Percentiles rank a stretch among this genome's conserved stretches.
phyloP scores from a whole-genome alignment of 2,329 filamentous ascomycete genomes.

The Chaetomiaceae sp. region DNA sequence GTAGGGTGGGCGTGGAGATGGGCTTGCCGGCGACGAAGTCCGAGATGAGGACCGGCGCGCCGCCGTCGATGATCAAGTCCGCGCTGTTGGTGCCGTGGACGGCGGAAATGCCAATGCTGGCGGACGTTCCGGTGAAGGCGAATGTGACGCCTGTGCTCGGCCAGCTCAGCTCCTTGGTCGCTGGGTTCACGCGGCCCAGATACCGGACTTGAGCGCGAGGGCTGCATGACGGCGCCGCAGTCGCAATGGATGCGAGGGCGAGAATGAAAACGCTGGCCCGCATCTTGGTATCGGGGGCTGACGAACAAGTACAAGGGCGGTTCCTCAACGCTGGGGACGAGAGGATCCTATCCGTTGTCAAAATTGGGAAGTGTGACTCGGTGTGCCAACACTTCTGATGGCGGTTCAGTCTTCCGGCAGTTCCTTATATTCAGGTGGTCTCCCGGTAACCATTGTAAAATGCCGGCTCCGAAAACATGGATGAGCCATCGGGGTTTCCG shows the following conservation, averaged over 20 bases:
- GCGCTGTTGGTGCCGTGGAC: neutral
- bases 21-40: neutral
- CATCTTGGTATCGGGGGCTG: too few relatives aligned
- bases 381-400: too few relatives aligned
- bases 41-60: neutral
- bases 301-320: too few relatives aligned
- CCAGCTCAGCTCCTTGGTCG: neutral
- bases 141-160: neutral
- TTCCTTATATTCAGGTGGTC: too few relatives aligned
- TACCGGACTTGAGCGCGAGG: neutral
- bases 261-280: neutral
- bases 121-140: neutral
- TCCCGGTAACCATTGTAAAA: too few relatives aligned
- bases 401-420: too few relatives aligned
- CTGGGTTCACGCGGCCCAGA: neutral
- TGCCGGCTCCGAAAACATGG: too few relatives aligned
- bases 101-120: neutral
- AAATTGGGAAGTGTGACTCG: too few relatives aligned
- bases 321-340: too few relatives aligned
- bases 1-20: neutral
- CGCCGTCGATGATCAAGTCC: neutral
- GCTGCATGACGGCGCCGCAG: neutral
- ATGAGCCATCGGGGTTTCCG: too few relatives aligned
- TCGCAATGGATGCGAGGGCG: neutral
- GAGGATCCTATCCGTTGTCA: too few relatives aligned